phyloP scores from a whole-genome alignment of 192 early-diverging fungal genomes.

The Mortierella hygrophila region DNA sequence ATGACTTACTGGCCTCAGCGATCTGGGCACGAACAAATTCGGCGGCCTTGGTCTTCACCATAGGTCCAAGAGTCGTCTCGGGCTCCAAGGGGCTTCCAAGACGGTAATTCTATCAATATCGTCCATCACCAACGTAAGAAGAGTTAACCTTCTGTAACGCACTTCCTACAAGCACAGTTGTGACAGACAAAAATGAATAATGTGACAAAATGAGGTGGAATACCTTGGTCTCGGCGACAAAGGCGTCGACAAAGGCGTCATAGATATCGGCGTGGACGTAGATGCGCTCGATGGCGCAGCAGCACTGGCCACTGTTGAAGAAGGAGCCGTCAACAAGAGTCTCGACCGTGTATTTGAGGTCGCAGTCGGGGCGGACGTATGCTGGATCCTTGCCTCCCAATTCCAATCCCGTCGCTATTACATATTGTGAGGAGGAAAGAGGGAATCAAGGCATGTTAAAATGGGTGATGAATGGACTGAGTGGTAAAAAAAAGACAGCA shows the following conservation, averaged over 20 bases:
- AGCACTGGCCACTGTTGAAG: conserved; percentile 87
- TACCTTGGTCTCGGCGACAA: conserved; percentile 68
- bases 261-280: conserved; percentile 83
- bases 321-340: conserved; percentile 85
- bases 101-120: conserved; percentile 63
- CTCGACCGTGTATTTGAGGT: conserved; percentile 79
- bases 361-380: conserved; percentile 79
- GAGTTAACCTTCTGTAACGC: not conserved
- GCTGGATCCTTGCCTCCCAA: conserved; percentile 91
- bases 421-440: not conserved
- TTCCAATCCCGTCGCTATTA: conserved; percentile 75
- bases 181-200: no score
- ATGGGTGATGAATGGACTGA: not conserved
- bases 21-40: conserved; percentile 77
- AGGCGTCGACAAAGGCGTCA: conserved; percentile 75
- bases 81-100: conserved; percentile 76
- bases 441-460: not conserved
- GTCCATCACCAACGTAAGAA: not conserved
- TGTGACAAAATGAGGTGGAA: no score
- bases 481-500: not conserved
- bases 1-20: conserved; percentile 69
- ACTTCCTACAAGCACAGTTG: no score
- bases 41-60: conserved; percentile 77
- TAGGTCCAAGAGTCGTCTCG: conserved; percentile 79
- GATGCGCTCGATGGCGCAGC: conserved; percentile 84